Conservation (phyloP, 2,329 filamentous ascomycete species). For the Aspergillus fumigatus region DNA sequence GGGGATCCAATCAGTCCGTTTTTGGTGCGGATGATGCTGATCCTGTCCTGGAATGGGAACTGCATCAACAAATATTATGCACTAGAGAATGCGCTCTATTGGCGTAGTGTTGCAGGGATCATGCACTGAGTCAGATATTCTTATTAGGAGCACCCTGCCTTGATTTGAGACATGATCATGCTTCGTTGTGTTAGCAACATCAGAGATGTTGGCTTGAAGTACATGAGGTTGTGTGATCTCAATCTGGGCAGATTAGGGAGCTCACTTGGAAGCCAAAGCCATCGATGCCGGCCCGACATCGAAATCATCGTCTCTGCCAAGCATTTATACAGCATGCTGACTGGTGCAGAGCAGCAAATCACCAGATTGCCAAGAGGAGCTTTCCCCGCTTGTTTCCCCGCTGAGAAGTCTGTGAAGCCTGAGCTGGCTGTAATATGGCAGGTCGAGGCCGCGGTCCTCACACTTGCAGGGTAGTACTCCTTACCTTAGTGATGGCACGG, state of each 20-base stretch:
- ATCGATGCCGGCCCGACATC: not conserved
- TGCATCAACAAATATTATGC: not conserved
- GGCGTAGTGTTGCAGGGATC: not conserved
- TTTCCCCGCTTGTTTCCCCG: not conserved
- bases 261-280: too few species aligned
- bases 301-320: not conserved
- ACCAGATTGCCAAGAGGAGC: not conserved
- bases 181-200: not conserved
- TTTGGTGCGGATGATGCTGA: slow-evolving; percentile 1
- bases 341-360: not conserved
- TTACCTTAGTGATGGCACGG: not conserved
- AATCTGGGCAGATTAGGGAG: not conserved
- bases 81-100: not conserved
- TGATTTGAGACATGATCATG: not conserved
- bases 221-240: not conserved
- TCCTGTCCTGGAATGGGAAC: not conserved
- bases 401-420: not conserved
- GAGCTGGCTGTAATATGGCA: not conserved
- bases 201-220: not conserved
- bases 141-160: not conserved
- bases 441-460: not conserved
- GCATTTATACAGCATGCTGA: not conserved
- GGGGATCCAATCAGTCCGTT: slow-evolving; percentile 10
- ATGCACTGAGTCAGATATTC: not conserved
- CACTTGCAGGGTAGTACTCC: not conserved